Evolutionary conservation across 2,329 filamentous ascomycete genomes (phyloP).

Genomic region (Trichophyton benhamiae): DNA sequence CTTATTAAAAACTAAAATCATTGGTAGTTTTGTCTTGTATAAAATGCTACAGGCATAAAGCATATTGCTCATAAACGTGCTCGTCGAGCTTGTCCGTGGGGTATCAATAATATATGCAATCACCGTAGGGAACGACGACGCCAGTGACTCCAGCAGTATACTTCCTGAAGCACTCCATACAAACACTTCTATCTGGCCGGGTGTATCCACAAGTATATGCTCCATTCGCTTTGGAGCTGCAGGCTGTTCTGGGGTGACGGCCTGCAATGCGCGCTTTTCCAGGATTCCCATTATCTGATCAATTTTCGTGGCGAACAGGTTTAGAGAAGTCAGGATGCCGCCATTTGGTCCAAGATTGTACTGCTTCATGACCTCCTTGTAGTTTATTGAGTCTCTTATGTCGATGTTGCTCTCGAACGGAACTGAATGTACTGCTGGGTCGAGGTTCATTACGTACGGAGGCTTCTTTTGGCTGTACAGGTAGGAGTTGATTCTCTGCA

Average conservation of each 20-base stretch:
- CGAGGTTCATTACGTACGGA: conserved; percentile 93
- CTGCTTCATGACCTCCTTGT: conserved; percentile 99
- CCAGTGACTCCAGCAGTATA: conserved; percentile 84
- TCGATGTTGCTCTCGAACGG: conserved; percentile 98
- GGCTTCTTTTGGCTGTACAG: conserved; percentile 68
- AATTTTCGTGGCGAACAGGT: conserved; percentile 95
- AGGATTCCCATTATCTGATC: conserved; percentile 83
- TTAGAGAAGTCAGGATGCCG: conserved; percentile 87
- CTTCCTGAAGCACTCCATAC: conserved; percentile 95
- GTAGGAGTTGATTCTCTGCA: conserved; percentile 93
- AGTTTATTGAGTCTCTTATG: conserved; percentile 97
- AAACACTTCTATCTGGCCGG: conserved; percentile 96
- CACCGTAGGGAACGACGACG: conserved; percentile 88
- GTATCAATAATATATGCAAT: conserved; percentile 98
- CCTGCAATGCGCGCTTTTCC: conserved; percentile 64
- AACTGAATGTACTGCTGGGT: conserved; percentile 83
- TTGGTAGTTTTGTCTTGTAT: conserved; percentile 96
- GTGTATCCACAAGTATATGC: conserved; percentile 86
- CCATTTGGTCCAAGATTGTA: conserved; percentile 97
- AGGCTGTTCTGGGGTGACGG: conserved; percentile 42
- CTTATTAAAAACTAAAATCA: conserved; percentile 99
- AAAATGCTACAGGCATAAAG: conserved; percentile 96
- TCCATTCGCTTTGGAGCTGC: conserved; percentile 48
- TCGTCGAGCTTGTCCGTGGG: conserved; percentile 79
- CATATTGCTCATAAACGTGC: conserved; percentile 99